Base-by-base conservation (phyloP, 495 filamentous ascomycete species). In the Penicillium simplicissimum region DNA sequence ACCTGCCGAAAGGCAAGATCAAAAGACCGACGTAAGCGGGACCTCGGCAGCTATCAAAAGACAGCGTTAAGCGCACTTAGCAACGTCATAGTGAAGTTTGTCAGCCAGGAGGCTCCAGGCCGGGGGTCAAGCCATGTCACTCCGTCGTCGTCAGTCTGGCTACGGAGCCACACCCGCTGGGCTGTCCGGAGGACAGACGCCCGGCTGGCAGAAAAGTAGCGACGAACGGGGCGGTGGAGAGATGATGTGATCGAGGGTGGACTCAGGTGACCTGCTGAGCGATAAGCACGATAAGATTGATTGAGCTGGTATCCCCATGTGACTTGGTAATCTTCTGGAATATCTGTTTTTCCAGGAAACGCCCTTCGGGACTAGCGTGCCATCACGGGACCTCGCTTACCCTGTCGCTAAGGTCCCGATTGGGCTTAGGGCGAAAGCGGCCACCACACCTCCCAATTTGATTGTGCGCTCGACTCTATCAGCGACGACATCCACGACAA, bases 401-500 rank as follows among this genome's bases (percentile, higher is more conserved):
- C 76, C 75, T 73, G 71, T 75, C 73, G 73, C 73, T 75, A 76
- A 75, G 68, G 60, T 65, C 71, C 74, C 65, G 61, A 68, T 76
- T 70, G 55, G 71, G 77, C 60, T 70, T 80, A 78, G 75, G 61
- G 71, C 72, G 69, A 72, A 61, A 67, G 65, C 68, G 65, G 65
- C 74, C 69, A 73, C 69, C 77, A 74, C 74, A 77, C 75, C 70
- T 74, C 63, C 73, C 67, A 77, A 74, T 70, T 78, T 80, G 70
- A 72, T 77, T 79, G 73, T 78, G 74, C 74, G 74, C 69, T 74
- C 69, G 70, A 67, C 68, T 67, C 68, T 74, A 70, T 73, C 71
- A 78, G 75, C 78, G 76, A 80, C 77, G 76, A 80, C 76, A 79
- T 76, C 76, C 72, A 77, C 75, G 74, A 79, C 76, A 75, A 79